Conservation (phyloP, 495 filamentous ascomycete species). For the Staphylotrichum tortipilum region DNA sequence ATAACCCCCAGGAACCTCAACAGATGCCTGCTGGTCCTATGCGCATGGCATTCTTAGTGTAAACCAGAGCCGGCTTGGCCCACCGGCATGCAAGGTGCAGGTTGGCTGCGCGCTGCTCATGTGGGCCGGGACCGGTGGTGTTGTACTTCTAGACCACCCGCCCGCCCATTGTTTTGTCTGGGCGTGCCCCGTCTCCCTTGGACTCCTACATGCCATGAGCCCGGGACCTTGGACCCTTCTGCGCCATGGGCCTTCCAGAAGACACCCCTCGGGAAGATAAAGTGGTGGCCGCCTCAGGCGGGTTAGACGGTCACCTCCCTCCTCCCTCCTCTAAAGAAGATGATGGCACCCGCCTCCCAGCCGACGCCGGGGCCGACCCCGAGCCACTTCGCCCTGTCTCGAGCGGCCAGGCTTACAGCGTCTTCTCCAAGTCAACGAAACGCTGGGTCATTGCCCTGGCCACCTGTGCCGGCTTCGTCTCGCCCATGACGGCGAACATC, state of each 20-base stretch:
- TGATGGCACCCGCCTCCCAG: background rate
- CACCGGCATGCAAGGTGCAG: background rate
- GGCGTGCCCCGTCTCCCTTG: too few species aligned
- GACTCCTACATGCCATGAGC: too few species aligned
- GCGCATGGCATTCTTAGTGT: background rate
- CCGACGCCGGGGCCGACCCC: conserved; percentile 8
- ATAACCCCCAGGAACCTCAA: too few species aligned
- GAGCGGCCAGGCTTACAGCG: conserved; percentile 41
- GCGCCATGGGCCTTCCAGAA: background rate
- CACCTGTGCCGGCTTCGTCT: conserved; percentile 57
- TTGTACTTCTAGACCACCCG: background rate
- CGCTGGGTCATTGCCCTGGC: conserved; percentile 58
- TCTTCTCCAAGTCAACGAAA: conserved; percentile 49
- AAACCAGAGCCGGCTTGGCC: background rate
- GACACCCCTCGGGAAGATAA: background rate
- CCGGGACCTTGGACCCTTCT: too few species aligned
- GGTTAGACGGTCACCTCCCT: background rate
- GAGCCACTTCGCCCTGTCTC: conserved; percentile 27
- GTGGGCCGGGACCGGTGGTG: background rate
- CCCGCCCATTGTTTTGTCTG: too few species aligned
- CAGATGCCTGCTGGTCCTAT: too few species aligned
- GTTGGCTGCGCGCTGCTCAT: background rate
- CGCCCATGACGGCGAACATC: conserved; percentile 67
- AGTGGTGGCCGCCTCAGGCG: background rate
- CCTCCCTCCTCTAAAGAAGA: background rate